Evolutionary conservation across 306 rosid genomes (phyloP).

Genomic region (Citrullus amarus): DNA sequence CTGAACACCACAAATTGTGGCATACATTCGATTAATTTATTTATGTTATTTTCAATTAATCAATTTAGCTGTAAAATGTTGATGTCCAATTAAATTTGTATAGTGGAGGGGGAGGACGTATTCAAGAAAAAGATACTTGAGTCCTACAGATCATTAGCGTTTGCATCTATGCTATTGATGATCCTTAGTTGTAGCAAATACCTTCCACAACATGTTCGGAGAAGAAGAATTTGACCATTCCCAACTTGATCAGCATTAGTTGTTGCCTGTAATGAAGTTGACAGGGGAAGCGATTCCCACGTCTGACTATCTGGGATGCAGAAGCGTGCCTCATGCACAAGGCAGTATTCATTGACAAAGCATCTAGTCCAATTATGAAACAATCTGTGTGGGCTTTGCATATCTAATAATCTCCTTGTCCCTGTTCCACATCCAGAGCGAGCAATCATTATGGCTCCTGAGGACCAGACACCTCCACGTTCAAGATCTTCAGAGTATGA

Average conservation of each 20-base stretch:
- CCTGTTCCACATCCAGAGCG: constrained; percentile 71
- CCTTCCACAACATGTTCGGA: constrained; percentile 80
- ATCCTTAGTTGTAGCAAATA: constrained; percentile 12
- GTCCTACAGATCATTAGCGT: background rate
- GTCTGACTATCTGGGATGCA: constrained; percentile 70
- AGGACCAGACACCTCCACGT: constrained; percentile 17
- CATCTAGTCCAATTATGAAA: constrained; percentile 53
- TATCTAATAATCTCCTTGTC: constrained; percentile 35
- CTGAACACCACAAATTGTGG: background rate
- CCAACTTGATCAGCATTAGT: constrained; percentile 25
- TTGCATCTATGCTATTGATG: background rate
- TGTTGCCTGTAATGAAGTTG: constrained; percentile 36
- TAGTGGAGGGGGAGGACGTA: background rate
- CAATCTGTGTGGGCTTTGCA: constrained; percentile 14
- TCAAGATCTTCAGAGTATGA: constrained; percentile 22
- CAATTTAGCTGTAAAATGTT: background rate
- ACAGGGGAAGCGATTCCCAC: constrained; percentile 68
- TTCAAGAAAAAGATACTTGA: background rate
- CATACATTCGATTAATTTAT: background rate
- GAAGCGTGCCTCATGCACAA: constrained; percentile 42
- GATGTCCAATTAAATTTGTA: background rate
- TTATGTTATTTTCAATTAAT: background rate
- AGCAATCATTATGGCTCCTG: constrained; percentile 68
- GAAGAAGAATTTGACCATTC: constrained; percentile 42
- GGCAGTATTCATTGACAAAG: constrained; percentile 38